Evolutionary conservation across 257 asterid genomes (phyloP), one percentile per base, ranked within the genome.

Genomic region (Capsicum baccatum): DNA sequence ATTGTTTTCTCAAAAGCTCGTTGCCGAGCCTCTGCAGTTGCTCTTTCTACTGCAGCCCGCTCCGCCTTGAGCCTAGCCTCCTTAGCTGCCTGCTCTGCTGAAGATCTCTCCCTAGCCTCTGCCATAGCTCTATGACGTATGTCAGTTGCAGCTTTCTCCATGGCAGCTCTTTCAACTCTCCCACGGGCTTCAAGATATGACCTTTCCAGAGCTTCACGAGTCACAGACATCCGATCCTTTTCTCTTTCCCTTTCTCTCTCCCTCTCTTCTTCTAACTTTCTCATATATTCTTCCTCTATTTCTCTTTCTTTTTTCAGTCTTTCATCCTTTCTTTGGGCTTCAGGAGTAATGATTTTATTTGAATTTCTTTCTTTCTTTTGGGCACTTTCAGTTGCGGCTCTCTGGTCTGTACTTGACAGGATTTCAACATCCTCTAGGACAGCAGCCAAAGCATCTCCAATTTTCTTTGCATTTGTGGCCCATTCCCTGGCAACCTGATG

Each of bases 221-320:
- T 89, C 33, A 96, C 91, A 82, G 94, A 95, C 98, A 92, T 96
- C 85, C 97, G 90, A 85, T 96, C 98, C 91, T 96, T 96, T 85
- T 94, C 98, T 89, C 98, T 92, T 87, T 96, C 98, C 88, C 97
- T 96, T 87, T 94, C 97, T 87, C 99, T 87, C 86, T 93, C 98
- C 90, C 93, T 92, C 87, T 96, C 97, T 89, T 92, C 98, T 87
- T 96, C 97, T 55, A 91, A 47, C 87, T 88, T 92, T 89, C 93
- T 91, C 69, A 89, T 78, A 39, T 68, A 86, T 80, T 92, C 97
- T 58, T 89, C 88, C 90, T 90, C 94, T 79, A 85, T 79, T 83
- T 88, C 91, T 84, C 79, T 87, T 85, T 96, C 91, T 87, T 89
- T 89, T 83, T 81, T 85, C 86, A 87, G 83, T 88, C 91, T 87